These are phyloP conservation scores for Xylaria nigripes DNA, from an alignment of 495 filamentous ascomycete genomes.

Conservation along the genomic window DNA sequence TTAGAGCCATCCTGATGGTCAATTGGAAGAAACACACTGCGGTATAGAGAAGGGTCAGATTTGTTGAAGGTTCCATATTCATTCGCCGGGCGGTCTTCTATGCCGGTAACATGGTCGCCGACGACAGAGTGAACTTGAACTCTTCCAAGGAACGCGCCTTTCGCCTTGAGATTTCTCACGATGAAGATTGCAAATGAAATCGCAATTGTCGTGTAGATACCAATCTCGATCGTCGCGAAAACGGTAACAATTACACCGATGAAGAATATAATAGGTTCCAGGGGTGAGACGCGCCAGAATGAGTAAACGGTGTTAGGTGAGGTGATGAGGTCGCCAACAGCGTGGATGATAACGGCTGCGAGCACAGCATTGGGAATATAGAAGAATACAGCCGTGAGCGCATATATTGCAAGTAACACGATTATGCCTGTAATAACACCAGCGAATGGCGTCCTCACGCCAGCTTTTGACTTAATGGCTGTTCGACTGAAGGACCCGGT, in stretches of 20 bases:
- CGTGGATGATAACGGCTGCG: constrained; percentile 95
- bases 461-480: constrained; percentile 96
- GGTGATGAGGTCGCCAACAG: constrained; percentile 91
- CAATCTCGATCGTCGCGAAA: constrained; percentile 81
- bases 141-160: constrained; percentile 78
- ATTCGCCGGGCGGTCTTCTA: constrained; percentile 29
- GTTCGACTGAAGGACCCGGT: constrained; percentile 97
- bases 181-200: constrained; percentile 71
- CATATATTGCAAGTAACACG: constrained; percentile 92
- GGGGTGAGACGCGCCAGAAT: constrained; percentile 87
- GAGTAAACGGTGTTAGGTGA: constrained; percentile 89
- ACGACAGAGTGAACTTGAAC: constrained; percentile 85
- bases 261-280: constrained; percentile 92
- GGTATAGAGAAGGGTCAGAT: constrained; percentile 30
- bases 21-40: constrained; percentile 86
- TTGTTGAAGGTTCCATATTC: constrained; percentile 46
- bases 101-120: constrained; percentile 71
- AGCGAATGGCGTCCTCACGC: constrained; percentile 86
- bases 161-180: constrained; percentile 76
- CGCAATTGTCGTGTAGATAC: constrained; percentile 80
- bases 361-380: constrained; percentile 84
- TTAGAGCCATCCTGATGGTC: constrained; percentile 86
- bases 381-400: constrained; percentile 84
- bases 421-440: constrained; percentile 84
- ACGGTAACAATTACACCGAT: constrained; percentile 85